Base-by-base conservation (phyloP, 148 eudicot genomes). In the Mesembryanthemum crystallinum region DNA sequence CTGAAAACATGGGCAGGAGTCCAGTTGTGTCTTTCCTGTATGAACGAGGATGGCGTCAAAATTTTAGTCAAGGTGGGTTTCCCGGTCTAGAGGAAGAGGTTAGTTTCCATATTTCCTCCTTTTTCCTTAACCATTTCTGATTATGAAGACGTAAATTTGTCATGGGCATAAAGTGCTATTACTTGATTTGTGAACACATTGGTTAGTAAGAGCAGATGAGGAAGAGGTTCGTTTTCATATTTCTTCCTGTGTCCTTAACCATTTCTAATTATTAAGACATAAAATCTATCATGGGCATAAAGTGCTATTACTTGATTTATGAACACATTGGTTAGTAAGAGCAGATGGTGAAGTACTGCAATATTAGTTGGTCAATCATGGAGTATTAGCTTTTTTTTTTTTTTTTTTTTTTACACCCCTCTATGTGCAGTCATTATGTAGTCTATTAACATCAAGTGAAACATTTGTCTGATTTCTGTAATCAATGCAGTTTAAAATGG, bases 51-150 rank as follows among this genome's bases (percentile, higher is more conserved):
- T 96, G 99, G 99, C 96, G 99, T 61, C 99, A 95, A 79, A 95
- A 89, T 81, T 95, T 95, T 64, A 89, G 67, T 81, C 83, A 78
- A 58, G 84, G 91, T 82, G 98, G 98, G 74, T 95, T 92, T 76
- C 98, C 98, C 42, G 98, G 98, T 68, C 90, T 85, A 35, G 97
- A 96, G 79, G 95, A 96, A 84, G 99, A 96, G 99, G 99, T 96
- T 81, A 79, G 74, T 55, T 27, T 69, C 14, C 52, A 1, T n/a
- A 28, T 51, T 61, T 30, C 39, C 13, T 21, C 61, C 43, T 1
- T 24, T 49, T 32, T 51, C 18, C 23, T 55, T 25, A 24, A 18
- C 20, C 51, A 18, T 24, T n/a, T 70, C 17, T 2, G n/a, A 30
- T n/a, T 8, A 75, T 8, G 32, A 65, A 18, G 65, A 6, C 47